These are phyloP conservation scores for Globisporangium parvum DNA, from an alignment of 352 stramenopile species.

Conservation along the genomic window DNA sequence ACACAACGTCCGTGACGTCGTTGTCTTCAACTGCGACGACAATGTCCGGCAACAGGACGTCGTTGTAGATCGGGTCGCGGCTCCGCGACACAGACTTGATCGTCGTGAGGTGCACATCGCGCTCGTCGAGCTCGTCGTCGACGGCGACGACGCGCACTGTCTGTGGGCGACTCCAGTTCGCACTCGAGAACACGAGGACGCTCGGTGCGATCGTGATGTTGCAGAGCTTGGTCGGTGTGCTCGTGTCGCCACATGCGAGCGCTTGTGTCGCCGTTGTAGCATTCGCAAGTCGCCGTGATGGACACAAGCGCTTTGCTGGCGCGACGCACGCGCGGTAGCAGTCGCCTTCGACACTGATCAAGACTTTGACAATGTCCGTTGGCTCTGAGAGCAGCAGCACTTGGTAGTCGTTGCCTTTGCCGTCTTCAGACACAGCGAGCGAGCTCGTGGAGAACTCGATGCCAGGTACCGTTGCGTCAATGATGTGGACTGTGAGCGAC, in stretches of 20 bases:
- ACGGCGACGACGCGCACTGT: constrained; percentile 63
- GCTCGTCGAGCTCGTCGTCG: constrained; percentile 65
- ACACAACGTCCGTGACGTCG: constrained; percentile 36
- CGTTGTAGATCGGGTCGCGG: constrained; percentile 50
- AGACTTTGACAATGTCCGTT: constrained; percentile 36
- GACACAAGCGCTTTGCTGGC: constrained; percentile 17
- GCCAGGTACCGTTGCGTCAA: constrained; percentile 45
- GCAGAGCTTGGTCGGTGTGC: constrained; percentile 29
- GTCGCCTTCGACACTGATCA: constrained; percentile 34
- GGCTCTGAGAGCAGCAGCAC: constrained; percentile 62
- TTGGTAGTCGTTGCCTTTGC: constrained; percentile 69
- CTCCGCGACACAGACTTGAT: constrained; percentile 42
- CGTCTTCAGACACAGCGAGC: constrained; percentile 56
- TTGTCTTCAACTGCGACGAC: constrained; percentile 68
- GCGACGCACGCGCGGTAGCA: constrained; percentile 54
- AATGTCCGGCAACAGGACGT: constrained; percentile 50
- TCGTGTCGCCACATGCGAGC: constrained; percentile 7
- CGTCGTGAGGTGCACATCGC: constrained; percentile 48
- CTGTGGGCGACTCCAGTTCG: constrained; percentile 57
- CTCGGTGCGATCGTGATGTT: constrained; percentile 59
- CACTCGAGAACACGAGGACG: constrained; percentile 36
- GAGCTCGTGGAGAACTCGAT: constrained; percentile 68
- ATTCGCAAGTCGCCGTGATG: constrained; percentile 17
- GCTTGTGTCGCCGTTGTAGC: constrained; percentile 1
- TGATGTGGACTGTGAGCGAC: constrained; percentile 22